Evolutionary conservation across 2,329 filamentous ascomycete genomes (phyloP).

Genomic region (Fusarium sp.): DNA sequence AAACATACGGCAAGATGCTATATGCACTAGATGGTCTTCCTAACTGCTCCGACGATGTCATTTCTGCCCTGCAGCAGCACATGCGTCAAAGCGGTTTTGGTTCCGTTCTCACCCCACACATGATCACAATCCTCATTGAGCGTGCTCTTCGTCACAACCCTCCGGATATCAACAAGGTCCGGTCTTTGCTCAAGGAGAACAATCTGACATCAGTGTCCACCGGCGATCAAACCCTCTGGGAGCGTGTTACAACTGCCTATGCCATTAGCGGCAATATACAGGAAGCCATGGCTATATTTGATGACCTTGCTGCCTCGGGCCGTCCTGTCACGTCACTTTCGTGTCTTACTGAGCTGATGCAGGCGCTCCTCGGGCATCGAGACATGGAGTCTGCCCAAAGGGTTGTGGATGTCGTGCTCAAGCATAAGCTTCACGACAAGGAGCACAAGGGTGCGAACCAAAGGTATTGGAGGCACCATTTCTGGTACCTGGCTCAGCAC

Average conservation of each 20-base stretch:
- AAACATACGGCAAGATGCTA: constrained; percentile 77
- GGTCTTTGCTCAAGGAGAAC: constrained; percentile 68
- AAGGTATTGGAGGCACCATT: constrained; percentile 61
- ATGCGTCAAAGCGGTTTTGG: constrained; percentile 66
- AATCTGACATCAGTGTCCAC: constrained; percentile 52
- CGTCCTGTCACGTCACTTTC: constrained; percentile 56
- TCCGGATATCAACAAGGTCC: constrained; percentile 70
- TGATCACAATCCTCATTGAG: constrained; percentile 79
- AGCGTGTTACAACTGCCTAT: constrained; percentile 76
- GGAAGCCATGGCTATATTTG: constrained; percentile 62
- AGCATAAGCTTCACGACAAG: constrained; percentile 42
- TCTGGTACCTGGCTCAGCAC: constrained; percentile 60
- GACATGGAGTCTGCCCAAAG: constrained; percentile 46
- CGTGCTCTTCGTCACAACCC: constrained; percentile 70
- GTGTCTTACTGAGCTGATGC: constrained; percentile 58
- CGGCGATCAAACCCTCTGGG: constrained; percentile 74
- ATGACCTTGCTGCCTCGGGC: constrained; percentile 54
- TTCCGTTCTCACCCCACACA: constrained; percentile 69
- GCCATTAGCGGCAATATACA: constrained; percentile 62
- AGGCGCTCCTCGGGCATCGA: constrained; percentile 43
- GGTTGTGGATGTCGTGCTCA: constrained; percentile 49
- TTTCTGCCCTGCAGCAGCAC: constrained; percentile 70
- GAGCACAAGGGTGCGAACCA: constrained; percentile 34
- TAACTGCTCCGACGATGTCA: constrained; percentile 58
- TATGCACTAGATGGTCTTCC: constrained; percentile 57